Evolutionary conservation across 805 yeast genomes (phyloP).

Genomic region (Nakazawaea populi): DNA sequence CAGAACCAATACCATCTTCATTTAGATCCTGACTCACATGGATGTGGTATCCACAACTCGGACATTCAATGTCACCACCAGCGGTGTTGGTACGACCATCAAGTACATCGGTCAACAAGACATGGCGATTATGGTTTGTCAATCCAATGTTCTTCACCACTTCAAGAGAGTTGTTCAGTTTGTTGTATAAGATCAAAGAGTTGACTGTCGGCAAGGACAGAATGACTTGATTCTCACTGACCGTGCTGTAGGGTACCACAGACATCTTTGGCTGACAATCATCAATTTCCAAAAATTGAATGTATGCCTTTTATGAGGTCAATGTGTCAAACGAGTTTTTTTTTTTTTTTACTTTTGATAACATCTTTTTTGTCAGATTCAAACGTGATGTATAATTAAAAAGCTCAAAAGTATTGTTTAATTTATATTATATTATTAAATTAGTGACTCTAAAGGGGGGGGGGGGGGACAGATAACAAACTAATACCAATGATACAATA

Average conservation of each 20-base stretch:
- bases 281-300: neutral
- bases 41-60: conserved; percentile 2
- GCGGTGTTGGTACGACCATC: neutral
- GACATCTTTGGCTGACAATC: conserved; percentile 1
- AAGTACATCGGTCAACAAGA: neutral
- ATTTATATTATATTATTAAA: no score
- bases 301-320: neutral
- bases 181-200: conserved; percentile 6
- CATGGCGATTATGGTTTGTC: neutral
- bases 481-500: no score
- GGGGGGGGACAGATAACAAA: no score
- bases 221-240: neutral
- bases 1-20: neutral
- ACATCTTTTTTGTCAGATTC: neutral
- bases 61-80: neutral
- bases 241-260: conserved; percentile 5
- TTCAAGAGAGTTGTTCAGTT: conserved; percentile 5
- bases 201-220: conserved; percentile 3
- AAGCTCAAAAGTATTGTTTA: no score
- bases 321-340: neutral
- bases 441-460: no score
- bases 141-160: conserved; percentile 1
- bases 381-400: no score
- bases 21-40: neutral
- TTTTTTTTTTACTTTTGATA: neutral